Conservation (phyloP, 2,329 filamentous ascomycete species). For the Fusarium dlaminii region DNA sequence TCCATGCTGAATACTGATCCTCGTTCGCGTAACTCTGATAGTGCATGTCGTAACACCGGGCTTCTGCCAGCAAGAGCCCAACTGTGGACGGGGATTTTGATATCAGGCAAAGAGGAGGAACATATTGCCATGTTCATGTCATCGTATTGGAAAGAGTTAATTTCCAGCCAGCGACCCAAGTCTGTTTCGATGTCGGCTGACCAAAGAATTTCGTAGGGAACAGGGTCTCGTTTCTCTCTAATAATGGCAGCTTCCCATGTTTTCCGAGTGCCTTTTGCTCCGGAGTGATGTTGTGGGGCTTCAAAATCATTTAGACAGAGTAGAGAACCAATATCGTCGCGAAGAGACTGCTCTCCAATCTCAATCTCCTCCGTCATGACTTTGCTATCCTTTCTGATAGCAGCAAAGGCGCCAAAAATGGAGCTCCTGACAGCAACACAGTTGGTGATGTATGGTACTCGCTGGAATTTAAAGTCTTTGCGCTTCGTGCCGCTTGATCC, state of each 20-base stretch:
- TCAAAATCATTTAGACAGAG: slow-evolving; percentile 73
- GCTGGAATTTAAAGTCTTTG: slow-evolving; percentile 95
- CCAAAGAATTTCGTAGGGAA: slow-evolving; percentile 64
- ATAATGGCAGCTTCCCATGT: slow-evolving; percentile 45
- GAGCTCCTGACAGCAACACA: slow-evolving; percentile 88
- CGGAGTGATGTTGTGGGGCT: slow-evolving; percentile 49
- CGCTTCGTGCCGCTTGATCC: slow-evolving; percentile 66
- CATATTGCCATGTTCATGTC: slow-evolving; percentile 58
- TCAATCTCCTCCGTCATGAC: slow-evolving; percentile 77
- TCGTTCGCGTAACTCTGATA: slow-evolving; percentile 63
- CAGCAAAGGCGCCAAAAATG: slow-evolving; percentile 88
- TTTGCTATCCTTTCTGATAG: slow-evolving; percentile 84
- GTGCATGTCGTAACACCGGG: slow-evolving; percentile 68
- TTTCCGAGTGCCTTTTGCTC: slow-evolving; percentile 53
- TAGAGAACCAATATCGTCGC: slow-evolving; percentile 77
- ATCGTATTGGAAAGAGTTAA: slow-evolving; percentile 51
- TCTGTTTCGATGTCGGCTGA: slow-evolving; percentile 75
- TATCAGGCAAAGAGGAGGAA: slow-evolving; percentile 70
- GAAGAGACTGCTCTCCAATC: slow-evolving; percentile 73
- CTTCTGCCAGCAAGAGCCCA: slow-evolving; percentile 84
- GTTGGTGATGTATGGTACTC: slow-evolving; percentile 87
- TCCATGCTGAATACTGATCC: slow-evolving; percentile 41
- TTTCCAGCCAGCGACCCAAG: slow-evolving; percentile 59
- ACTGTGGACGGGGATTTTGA: slow-evolving; percentile 82
- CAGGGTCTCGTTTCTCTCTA: slow-evolving; percentile 58